phyloP scores from a whole-genome alignment of 305 asterid genomes.

The Fraxinus baroniana region DNA sequence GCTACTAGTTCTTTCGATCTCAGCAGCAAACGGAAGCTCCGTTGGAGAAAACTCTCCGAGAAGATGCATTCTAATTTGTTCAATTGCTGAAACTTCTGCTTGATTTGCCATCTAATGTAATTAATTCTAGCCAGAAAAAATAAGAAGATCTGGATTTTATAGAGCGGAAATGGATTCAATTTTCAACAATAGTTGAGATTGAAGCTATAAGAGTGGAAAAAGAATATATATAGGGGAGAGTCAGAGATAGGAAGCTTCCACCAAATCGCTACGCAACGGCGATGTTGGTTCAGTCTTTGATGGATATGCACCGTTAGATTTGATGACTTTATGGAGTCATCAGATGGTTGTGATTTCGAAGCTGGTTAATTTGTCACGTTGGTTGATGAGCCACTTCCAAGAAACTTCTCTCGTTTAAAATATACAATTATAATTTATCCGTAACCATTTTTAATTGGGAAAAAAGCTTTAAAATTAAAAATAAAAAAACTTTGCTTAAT shows the following conservation, averaged over 20 bases:
- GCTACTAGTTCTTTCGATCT: not conserved
- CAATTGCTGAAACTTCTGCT: conserved; percentile 27
- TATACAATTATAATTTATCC: not conserved
- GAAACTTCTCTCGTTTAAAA: not conserved
- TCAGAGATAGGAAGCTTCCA: not conserved
- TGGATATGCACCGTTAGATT: not conserved
- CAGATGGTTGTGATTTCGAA: not conserved
- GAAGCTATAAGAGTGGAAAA: not conserved
- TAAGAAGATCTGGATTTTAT: not conserved
- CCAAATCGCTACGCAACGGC: not conserved
- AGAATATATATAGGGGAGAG: not conserved
- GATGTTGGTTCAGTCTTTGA: not conserved
- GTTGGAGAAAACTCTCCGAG: conserved; percentile 32
- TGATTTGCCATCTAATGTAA: not conserved
- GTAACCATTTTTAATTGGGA: not conserved
- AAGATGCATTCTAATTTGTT: conserved; percentile 39
- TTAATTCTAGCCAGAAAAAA: not conserved
- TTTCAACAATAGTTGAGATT: not conserved
- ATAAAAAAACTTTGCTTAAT: not conserved
- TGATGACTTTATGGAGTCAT: not conserved
- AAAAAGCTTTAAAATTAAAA: not conserved
- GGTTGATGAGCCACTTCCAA: not conserved
- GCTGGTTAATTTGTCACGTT: not conserved
- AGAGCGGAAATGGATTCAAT: not conserved
- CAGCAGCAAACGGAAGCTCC: not conserved